A percentile compares a stretch with the other conserved stretches of the same genome.
These are phyloP conservation scores for Aureobasidium pullulans DNA, from an alignment of 2,329 filamentous ascomycete species.

Conservation along the genomic window DNA sequence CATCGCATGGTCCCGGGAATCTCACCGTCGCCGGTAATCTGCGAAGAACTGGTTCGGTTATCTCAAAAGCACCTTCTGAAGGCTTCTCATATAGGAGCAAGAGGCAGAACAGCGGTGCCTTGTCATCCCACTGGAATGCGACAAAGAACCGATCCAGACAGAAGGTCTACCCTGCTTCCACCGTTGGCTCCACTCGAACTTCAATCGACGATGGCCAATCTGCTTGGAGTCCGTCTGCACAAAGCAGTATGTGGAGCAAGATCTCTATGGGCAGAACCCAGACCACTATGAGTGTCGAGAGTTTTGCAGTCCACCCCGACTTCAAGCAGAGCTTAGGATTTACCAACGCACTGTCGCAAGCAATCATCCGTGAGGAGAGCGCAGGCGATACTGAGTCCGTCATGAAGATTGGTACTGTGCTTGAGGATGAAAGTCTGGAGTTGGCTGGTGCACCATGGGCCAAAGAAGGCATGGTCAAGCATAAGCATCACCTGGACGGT, in stretches of 20 bases:
- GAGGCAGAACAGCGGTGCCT: conserved; percentile 57
- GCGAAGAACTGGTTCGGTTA: conserved; percentile 78
- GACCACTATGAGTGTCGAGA: conserved; percentile 87
- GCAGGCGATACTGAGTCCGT: conserved; percentile 33
- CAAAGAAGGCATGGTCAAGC: conserved; percentile 90
- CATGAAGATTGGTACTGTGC: conserved; percentile 39
- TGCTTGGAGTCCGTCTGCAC: conserved; percentile 83
- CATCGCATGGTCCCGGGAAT: conserved; percentile 19
- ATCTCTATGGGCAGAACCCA: conserved; percentile 87
- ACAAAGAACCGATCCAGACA: conserved; percentile 81
- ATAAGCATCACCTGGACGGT: conserved; percentile 92
- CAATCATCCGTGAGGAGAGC: conserved; percentile 79
- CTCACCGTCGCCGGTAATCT: conserved; percentile 62
- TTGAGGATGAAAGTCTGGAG: conserved; percentile 89
- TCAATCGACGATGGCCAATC: conserved; percentile 88
- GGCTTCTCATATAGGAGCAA: conserved; percentile 61
- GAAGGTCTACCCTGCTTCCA: conserved; percentile 66
- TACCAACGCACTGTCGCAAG: conserved; percentile 90
- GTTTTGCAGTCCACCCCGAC: conserved; percentile 66
- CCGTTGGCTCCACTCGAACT: conserved; percentile 82
- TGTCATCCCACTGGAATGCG: conserved; percentile 64
- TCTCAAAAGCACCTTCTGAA: conserved; percentile 91
- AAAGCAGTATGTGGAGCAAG: conserved; percentile 91
- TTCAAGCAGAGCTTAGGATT: conserved; percentile 97
- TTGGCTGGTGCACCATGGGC: conserved; percentile 94